Base-by-base conservation (phyloP, 495 filamentous ascomycete genomes). In the Apodospora peruviana region DNA sequence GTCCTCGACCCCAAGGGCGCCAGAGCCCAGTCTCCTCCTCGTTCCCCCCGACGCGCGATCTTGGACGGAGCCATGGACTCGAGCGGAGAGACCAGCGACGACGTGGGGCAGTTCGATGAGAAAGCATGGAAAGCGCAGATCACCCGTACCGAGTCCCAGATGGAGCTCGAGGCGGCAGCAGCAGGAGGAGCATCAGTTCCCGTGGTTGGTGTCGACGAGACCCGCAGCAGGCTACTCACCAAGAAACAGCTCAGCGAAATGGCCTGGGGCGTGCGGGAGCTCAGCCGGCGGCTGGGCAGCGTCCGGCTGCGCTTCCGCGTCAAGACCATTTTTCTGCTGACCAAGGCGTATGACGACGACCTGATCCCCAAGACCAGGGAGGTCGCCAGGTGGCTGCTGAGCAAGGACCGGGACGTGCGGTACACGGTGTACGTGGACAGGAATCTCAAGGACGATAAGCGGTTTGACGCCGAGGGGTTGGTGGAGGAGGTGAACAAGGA, bases 161-260 rank as follows among this genome's bases (percentile, higher is more conserved):
- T 67, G 40, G 64, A 71, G 32, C 17, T 36, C 2, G 17, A 40
- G n/a, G n/a, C n/a, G n/a, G n/a, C n/a, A n/a, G n/a, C n/a, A n/a
- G n/a, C n/a, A n/a, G n/a, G n/a, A n/a, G n/a, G n/a, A n/a, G n/a
- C n/a, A n/a, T n/a, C n/a, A n/a, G n/a, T n/a, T n/a, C n/a, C n/a
- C n/a, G n/a, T n/a, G n/a, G n/a, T n/a, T n/a, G n/a, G n/a, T n/a
- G n/a, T n/a, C n/a, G n/a, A n/a, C n/a, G n/a, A 56, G 9, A 43
- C 66, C 29, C 71, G 76, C 50, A 73, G 66, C 47, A 68, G 77
- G 12, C 78, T 93, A 25, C 74, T 98, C 53, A 96, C 90, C 2
- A 98, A 97, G 68, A 86, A 83, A 50, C 88, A 98, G 65, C 74
- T 98, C 27, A 86, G 84, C 1, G 93, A 97, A 52, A 95, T 98